Percentiles rank a stretch among this genome's conserved stretches.
Conservation (phyloP, 371 early-diverging fungal species). For the Lichtheimia ornata region DNA sequence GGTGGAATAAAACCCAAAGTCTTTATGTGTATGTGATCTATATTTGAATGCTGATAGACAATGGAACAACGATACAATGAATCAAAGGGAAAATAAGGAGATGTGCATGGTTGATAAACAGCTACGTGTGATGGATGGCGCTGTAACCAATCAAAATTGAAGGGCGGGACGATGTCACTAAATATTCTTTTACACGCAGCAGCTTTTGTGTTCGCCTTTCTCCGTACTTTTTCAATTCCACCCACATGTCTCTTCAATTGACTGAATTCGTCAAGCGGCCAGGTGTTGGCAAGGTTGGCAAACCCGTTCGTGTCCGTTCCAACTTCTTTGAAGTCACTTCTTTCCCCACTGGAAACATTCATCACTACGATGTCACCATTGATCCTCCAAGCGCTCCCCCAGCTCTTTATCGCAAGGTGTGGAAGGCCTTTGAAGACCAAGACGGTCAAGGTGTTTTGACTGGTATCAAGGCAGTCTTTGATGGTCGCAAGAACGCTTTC, state of each 20-base stretch:
- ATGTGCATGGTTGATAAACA: no score
- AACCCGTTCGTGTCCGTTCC: constrained; percentile 24
- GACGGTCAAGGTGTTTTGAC: constrained; percentile 29
- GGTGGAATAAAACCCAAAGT: no score
- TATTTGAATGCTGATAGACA: no score
- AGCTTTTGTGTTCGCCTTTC: background rate
- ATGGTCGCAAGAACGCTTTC: constrained; percentile 54
- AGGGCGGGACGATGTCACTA: no score
- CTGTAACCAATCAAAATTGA: no score
- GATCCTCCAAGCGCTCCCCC: constrained; percentile 44
- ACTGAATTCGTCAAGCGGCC: constrained; percentile 28
- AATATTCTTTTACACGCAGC: no score
- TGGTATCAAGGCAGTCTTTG: constrained; percentile 45
- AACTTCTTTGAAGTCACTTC: constrained; percentile 50
- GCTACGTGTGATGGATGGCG: no score
- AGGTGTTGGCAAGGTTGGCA: constrained; percentile 24
- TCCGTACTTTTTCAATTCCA: constrained; percentile 1
- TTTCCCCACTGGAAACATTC: constrained; percentile 41
- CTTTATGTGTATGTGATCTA: no score
- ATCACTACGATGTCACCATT: constrained; percentile 41
- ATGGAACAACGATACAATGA: no score
- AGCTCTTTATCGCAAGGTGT: constrained; percentile 47
- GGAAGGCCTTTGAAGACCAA: constrained; percentile 41
- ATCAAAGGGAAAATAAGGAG: no score
- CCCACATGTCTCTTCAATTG: constrained; percentile 17